Evolutionary conservation across 805 yeast species (phyloP).

Genomic region (Metschnikowia lochheadii): DNA sequence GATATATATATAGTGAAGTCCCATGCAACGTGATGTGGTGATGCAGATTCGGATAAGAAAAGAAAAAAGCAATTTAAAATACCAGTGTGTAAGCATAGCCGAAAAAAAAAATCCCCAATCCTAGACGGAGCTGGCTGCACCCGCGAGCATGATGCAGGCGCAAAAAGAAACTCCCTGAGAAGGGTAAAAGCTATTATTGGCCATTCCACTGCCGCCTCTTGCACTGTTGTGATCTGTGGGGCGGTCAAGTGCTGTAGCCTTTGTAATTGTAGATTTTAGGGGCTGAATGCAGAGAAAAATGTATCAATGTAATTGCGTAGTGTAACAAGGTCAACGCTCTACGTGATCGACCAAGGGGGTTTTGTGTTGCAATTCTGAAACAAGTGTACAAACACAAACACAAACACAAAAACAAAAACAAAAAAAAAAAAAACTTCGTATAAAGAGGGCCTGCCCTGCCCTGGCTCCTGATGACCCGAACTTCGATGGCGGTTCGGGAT

Average conservation of each 20-base stretch:
- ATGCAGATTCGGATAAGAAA: slow-evolving; percentile 2
- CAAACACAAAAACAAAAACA: no score
- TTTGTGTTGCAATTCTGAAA: neutral
- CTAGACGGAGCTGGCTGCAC: neutral
- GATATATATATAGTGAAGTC: neutral
- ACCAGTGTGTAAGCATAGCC: neutral
- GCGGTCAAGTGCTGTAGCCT: neutral
- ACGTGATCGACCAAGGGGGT: neutral
- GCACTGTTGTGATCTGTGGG: neutral
- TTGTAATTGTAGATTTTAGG: neutral
- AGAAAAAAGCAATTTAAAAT: neutral
- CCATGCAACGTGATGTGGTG: slow-evolving; percentile 2
- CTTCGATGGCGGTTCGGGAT: neutral
- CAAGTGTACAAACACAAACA: neutral
- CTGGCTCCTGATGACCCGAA: neutral
- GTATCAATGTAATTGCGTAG: no score
- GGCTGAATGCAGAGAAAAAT: neutral
- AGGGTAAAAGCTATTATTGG: neutral
- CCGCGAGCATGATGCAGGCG: neutral
- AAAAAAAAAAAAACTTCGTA: no score
- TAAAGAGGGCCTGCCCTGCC: neutral
- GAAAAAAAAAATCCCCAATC: slow-evolving; percentile 2
- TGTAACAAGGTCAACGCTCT: no score
- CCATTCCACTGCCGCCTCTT: neutral
- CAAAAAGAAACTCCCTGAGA: neutral